phyloP scores from a whole-genome alignment of 495 filamentous ascomycete genomes.

The Talaromyces thailandensis region DNA sequence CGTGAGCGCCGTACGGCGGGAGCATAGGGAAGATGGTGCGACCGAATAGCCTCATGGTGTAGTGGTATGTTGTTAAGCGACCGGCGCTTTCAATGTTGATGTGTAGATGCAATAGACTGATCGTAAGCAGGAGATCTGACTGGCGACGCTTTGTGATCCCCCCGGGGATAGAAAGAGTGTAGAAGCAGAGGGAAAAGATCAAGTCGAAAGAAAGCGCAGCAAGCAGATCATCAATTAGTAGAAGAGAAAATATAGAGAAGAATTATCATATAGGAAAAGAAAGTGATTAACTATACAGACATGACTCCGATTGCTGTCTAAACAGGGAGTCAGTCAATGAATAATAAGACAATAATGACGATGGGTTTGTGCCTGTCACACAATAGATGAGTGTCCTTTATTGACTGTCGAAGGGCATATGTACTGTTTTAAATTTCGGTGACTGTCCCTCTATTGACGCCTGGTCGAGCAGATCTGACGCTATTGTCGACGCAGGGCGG shows the following conservation, averaged over 20 bases:
- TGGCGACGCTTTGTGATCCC: neutral
- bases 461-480: neutral
- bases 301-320: neutral
- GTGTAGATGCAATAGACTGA: neutral
- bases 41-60: slow-evolving; percentile 5
- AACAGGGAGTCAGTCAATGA: neutral
- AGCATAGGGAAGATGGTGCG: slow-evolving; percentile 32
- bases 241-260: neutral
- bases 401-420: neutral
- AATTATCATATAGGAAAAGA: neutral
- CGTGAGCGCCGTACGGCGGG: slow-evolving; percentile 35
- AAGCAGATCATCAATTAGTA: neutral
- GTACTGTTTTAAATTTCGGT: neutral
- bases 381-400: neutral
- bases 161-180: neutral
- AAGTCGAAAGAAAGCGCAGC: neutral
- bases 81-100: neutral
- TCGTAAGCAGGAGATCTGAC: neutral
- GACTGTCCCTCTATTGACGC: neutral
- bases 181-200: neutral
- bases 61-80: neutral
- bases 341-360: neutral
- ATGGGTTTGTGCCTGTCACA: neutral
- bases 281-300: neutral
- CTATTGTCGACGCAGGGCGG: neutral